phyloP scores from a whole-genome alignment of 495 filamentous ascomycete genomes.

The Pyronema domesticum region DNA sequence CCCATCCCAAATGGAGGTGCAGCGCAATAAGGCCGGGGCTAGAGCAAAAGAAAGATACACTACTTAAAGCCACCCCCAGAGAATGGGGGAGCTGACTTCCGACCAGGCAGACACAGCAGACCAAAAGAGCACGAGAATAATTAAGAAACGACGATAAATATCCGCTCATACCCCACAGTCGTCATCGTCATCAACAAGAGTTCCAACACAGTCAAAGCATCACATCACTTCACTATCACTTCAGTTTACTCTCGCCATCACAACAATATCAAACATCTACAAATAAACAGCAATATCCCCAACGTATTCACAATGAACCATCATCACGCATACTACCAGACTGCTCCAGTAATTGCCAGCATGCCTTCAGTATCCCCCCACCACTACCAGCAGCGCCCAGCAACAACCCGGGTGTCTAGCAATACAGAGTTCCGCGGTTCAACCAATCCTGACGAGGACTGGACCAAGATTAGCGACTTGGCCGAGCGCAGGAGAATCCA shows the following conservation, averaged over 20 bases:
- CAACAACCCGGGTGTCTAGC: conserved; percentile 1
- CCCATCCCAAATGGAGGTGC: background rate
- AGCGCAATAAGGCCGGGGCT: background rate
- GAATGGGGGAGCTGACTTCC: background rate
- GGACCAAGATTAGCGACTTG: conserved; percentile 97
- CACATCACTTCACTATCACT: background rate
- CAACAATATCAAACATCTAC: too few species aligned
- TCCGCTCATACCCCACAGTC: background rate
- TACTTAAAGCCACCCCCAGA: conserved; percentile 2
- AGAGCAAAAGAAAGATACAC: background rate
- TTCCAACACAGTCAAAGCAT: background rate
- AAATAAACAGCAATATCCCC: too few species aligned
- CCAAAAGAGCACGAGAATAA: background rate
- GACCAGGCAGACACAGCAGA: background rate
- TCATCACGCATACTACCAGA: conserved; percentile 14
- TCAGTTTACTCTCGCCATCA: too few species aligned
- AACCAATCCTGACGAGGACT: conserved; percentile 94
- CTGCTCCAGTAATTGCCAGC: conserved; percentile 12
- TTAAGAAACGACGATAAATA: background rate
- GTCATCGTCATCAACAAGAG: background rate
- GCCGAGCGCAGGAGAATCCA: conserved; percentile 89
- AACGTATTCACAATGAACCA: conserved; percentile 13
- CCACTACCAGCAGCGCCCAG: background rate
- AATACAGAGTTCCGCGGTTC: conserved; percentile 75
- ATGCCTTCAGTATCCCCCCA: conserved; percentile 10